Conservation (phyloP, 345 rosid genomes). For the Acer negundo region DNA sequence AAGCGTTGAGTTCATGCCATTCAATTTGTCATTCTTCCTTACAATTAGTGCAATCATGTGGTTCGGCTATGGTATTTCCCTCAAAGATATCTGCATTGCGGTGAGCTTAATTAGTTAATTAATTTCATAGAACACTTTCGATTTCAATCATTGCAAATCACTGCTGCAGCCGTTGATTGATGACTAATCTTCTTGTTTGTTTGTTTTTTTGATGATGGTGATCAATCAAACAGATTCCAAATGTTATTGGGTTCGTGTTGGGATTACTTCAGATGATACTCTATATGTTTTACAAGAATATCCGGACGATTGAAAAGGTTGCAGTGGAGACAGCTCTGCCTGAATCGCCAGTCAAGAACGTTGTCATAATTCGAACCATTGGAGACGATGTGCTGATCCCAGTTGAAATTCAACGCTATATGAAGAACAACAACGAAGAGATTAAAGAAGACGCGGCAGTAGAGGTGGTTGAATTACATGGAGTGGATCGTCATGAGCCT, state of each 20-base stretch:
- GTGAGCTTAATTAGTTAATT: constrained; percentile 44
- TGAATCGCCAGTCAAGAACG: constrained; percentile 25
- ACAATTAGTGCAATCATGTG: constrained; percentile 79
- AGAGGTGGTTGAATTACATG: neutral
- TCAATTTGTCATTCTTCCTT: constrained; percentile 74
- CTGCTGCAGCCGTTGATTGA: neutral
- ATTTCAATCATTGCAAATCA: neutral
- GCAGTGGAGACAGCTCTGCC: constrained; percentile 33
- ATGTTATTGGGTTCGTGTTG: constrained; percentile 64
- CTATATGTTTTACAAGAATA: constrained; percentile 53
- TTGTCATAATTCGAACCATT: constrained; percentile 18
- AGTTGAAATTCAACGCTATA: constrained; percentile 9
- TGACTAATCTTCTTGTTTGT: neutral
- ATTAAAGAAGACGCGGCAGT: neutral
- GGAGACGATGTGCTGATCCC: constrained; percentile 39
- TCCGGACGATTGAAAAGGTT: constrained; percentile 26
- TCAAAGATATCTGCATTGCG: constrained; percentile 63
- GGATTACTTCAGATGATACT: constrained; percentile 77
- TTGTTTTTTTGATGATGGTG: neutral
- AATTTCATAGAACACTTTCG: neutral
- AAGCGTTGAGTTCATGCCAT: constrained; percentile 97
- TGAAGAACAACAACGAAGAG: neutral
- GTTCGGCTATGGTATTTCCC: constrained; percentile 75
- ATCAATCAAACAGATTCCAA: constrained; percentile 61
- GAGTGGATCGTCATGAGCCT: neutral